These are phyloP conservation scores for Karstenula rhodostoma DNA, from an alignment of 2,329 filamentous ascomycete genomes.

Conservation along the genomic window DNA sequence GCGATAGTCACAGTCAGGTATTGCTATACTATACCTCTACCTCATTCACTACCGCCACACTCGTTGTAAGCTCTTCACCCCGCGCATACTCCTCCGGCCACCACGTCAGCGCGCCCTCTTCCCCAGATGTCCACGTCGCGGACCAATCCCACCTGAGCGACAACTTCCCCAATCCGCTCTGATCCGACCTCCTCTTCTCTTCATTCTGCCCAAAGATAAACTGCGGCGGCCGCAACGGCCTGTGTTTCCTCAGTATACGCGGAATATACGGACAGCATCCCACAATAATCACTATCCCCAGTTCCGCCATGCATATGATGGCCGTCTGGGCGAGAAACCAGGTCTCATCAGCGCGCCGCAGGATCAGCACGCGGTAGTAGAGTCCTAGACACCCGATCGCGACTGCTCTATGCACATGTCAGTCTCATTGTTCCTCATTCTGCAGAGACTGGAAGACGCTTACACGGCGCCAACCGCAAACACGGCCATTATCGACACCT, in stretches of 20 bases:
- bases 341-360: constrained; percentile 10
- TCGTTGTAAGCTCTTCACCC: not conserved
- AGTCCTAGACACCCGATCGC: constrained; percentile 17
- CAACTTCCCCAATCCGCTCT: not conserved
- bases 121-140: not conserved
- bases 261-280: constrained; percentile 18
- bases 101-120: not conserved
- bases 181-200: not conserved
- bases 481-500: constrained; percentile 23
- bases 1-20: no score
- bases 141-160: not conserved
- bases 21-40: no score
- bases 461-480: constrained; percentile 22
- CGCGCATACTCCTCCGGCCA: not conserved
- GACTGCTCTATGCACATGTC: constrained; percentile 2
- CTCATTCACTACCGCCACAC: not conserved
- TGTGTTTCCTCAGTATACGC: constrained; percentile 1
- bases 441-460: not conserved
- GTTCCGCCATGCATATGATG: constrained; percentile 12
- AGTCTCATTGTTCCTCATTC: not conserved
- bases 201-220: not conserved
- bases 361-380: constrained; percentile 16
- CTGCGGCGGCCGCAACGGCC: not conserved
- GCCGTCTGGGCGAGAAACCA: constrained; percentile 8
- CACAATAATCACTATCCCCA: constrained; percentile 15